A percentile compares a stretch with the other conserved stretches of the same genome.
These are phyloP conservation scores for Cercospora nicotianae DNA, from an alignment of 2,329 filamentous ascomycete species.

Conservation along the genomic window DNA sequence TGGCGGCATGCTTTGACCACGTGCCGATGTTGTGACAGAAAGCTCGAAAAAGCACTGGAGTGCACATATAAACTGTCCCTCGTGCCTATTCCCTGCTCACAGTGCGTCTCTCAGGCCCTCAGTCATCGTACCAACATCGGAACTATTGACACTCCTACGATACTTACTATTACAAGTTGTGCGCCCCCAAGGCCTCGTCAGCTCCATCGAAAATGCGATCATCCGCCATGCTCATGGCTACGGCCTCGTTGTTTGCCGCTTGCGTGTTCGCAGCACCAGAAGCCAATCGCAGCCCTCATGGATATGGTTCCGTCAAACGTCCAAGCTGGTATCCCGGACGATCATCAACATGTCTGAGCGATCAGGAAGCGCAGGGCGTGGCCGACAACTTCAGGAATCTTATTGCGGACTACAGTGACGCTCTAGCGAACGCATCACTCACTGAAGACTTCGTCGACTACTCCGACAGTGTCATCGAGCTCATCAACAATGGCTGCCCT, in stretches of 20 bases:
- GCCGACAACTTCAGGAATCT: conserved; percentile 37
- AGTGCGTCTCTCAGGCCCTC: not conserved
- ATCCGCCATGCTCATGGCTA: conserved; percentile 24
- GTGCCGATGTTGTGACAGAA: not conserved
- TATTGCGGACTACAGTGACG: conserved; percentile 37
- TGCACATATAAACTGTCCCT: conserved; percentile 11
- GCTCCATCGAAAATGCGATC: conserved; percentile 26
- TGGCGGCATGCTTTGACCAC: not conserved
- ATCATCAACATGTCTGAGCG: conserved; percentile 31
- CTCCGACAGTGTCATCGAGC: conserved; percentile 38
- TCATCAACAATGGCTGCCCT: conserved; percentile 39
- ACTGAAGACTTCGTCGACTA: conserved; percentile 38
- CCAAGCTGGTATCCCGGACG: conserved; percentile 24
- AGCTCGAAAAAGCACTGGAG: not conserved
- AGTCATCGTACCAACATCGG: conserved; percentile 8
- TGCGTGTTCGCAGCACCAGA: conserved; percentile 17
- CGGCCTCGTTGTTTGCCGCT: conserved; percentile 16
- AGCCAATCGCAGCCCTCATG: conserved; percentile 7
- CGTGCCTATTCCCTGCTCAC: not conserved
- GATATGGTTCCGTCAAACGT: conserved; percentile 19
- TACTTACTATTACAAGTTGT: not conserved
- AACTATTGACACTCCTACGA: not conserved
- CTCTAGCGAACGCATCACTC: conserved; percentile 31
- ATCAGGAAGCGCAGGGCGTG: conserved; percentile 28
- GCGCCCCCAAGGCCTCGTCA: conserved; percentile 5